Conservation (phyloP, 495 filamentous ascomycete genomes). For the Neurospora tetrasperma region DNA sequence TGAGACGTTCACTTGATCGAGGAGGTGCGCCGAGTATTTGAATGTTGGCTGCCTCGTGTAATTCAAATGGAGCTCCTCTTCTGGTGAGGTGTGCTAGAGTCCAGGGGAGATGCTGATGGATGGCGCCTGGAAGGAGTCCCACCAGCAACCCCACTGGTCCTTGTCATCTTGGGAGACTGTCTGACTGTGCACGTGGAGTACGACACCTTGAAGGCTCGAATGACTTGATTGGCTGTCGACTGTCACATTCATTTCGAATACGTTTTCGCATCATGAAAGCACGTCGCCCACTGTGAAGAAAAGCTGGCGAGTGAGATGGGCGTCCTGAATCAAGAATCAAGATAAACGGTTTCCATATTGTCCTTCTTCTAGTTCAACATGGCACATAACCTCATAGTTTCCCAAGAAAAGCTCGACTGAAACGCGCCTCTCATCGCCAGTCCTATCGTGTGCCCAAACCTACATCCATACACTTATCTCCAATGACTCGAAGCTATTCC, state of each 20-base stretch:
- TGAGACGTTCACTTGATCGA: slow-evolving; percentile 3
- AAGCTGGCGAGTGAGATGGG: neutral
- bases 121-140: neutral
- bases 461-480: neutral
- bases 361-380: neutral
- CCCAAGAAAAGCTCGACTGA: neutral
- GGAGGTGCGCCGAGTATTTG: neutral
- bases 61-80: neutral
- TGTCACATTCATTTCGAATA: neutral
- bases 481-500: neutral
- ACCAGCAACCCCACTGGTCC: slow-evolving; percentile 5
- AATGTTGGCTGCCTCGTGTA: slow-evolving; percentile 1
- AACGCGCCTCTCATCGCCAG: neutral
- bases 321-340: neutral
- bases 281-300: neutral
- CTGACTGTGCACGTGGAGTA: neutral
- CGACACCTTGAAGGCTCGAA: neutral
- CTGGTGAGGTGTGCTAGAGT: neutral
- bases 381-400: neutral
- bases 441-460: neutral
- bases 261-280: neutral
- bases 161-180: slow-evolving; percentile 1
- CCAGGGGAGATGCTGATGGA: neutral
- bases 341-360: neutral
- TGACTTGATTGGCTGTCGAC: neutral